Evolutionary conservation across 148 eudicot species (phyloP).

Genomic region (Vaccinium vitisidaea): DNA sequence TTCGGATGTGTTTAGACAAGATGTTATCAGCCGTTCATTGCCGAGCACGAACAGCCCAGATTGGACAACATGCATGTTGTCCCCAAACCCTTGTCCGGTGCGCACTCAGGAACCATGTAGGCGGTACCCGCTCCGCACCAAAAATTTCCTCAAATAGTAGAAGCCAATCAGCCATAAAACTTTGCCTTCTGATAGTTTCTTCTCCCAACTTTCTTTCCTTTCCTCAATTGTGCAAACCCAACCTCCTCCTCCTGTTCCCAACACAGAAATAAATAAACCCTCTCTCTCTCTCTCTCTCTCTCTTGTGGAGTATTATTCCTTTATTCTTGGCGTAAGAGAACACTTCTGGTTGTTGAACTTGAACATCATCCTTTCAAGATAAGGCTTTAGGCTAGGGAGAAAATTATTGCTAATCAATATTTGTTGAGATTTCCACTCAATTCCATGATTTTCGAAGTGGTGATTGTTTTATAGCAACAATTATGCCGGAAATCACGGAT

Average conservation of each 20-base stretch:
- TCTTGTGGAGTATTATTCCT: neutral
- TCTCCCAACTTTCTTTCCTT: neutral
- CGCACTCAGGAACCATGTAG: no score
- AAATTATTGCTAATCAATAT: neutral
- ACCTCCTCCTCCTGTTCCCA: neutral
- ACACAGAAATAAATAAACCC: neutral
- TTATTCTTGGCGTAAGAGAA: neutral
- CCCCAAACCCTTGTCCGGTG: no score
- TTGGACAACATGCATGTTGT: no score
- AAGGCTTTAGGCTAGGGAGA: neutral
- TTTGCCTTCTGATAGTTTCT: neutral
- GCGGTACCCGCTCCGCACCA: no score
- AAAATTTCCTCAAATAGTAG: no score
- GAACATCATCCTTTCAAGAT: constrained; percentile 15
- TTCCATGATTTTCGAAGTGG: neutral
- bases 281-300: constrained; percentile 11
- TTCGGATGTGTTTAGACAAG: no score
- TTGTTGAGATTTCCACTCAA: neutral
- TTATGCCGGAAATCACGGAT: neutral
- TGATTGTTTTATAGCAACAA: neutral
- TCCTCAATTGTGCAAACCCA: neutral
- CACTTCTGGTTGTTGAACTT: constrained; percentile 5
- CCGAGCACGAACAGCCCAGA: no score
- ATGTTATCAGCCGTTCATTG: no score
- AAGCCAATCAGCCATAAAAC: neutral